These are phyloP conservation scores for Paratinospora sagittata DNA, from an alignment of 164 flowering plant species.

Conservation along the genomic window DNA sequence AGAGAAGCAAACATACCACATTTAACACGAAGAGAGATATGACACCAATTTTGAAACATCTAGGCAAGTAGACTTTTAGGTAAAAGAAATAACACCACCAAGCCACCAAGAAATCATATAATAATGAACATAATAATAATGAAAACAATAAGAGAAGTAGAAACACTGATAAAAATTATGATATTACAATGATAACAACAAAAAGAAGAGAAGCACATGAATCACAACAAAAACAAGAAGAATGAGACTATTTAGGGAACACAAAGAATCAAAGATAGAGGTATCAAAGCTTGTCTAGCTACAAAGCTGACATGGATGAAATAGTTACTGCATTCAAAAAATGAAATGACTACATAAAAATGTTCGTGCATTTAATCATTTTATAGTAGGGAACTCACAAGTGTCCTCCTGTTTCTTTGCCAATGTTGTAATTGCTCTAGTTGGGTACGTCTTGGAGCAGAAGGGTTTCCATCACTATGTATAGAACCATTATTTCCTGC, in stretches of 20 bases:
- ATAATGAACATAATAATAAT: no score
- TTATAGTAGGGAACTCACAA: constrained; percentile 36
- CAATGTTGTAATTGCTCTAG: constrained; percentile 93
- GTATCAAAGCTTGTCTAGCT: neutral
- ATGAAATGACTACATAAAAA: neutral
- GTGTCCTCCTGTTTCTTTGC: constrained; percentile 91
- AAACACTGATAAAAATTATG: neutral
- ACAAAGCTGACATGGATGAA: neutral
- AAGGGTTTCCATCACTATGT: constrained; percentile 60
- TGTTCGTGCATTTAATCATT: neutral
- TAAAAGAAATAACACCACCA: no score
- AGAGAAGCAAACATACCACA: no score
- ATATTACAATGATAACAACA: neutral
- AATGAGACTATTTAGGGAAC: neutral
- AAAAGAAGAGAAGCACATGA: neutral
- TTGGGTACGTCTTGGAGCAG: constrained; percentile 73
- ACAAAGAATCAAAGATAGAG: neutral
- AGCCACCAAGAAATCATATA: no score
- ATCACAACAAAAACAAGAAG: neutral
- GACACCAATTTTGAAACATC: no score
- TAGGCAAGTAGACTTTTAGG: no score
- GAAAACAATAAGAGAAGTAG: neutral
- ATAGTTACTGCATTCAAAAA: neutral
- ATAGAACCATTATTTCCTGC: constrained; percentile 46
- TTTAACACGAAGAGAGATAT: no score